These are phyloP conservation scores for Pseudonitzschia pungens DNA, from an alignment of 108 stramenopile species.

Conservation along the genomic window DNA sequence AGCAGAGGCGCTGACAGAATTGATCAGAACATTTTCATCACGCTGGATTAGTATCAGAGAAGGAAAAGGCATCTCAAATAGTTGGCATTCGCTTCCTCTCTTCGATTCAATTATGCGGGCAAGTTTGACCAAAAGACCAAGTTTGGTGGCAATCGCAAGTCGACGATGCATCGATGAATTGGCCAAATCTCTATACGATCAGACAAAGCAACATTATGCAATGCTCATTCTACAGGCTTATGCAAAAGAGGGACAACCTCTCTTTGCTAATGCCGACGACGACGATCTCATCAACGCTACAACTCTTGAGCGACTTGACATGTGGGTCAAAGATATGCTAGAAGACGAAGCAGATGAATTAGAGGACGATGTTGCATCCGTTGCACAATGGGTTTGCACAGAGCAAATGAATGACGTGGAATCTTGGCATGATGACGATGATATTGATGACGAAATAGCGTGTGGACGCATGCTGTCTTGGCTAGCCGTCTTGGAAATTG, in stretches of 20 bases:
- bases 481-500: slow-evolving; percentile 51
- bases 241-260: slow-evolving; percentile 35
- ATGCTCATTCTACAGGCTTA: slow-evolving; percentile 46
- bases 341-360: slow-evolving; percentile 71
- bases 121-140: slow-evolving; percentile 7
- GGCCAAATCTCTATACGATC: slow-evolving; percentile 36
- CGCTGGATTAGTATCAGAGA: slow-evolving; percentile 17
- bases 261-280: slow-evolving; percentile 29
- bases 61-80: neutral
- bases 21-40: slow-evolving; percentile 26
- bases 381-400: slow-evolving; percentile 61
- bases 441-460: slow-evolving; percentile 34
- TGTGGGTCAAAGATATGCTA: slow-evolving; percentile 53
- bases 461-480: slow-evolving; percentile 61
- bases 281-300: slow-evolving; percentile 26
- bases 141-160: slow-evolving; percentile 28
- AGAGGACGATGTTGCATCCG: slow-evolving; percentile 58
- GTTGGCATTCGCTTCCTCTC: slow-evolving; percentile 1
- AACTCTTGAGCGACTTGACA: slow-evolving; percentile 34
- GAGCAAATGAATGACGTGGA: slow-evolving; percentile 55
- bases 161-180: slow-evolving; percentile 33
- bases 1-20: slow-evolving; percentile 11
- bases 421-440: slow-evolving; percentile 38
- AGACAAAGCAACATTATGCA: slow-evolving; percentile 52
- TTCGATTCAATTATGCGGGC: slow-evolving; percentile 12